phyloP scores from a whole-genome alignment of 371 early-diverging fungal species.

The Syncephalastrum racemosum region DNA sequence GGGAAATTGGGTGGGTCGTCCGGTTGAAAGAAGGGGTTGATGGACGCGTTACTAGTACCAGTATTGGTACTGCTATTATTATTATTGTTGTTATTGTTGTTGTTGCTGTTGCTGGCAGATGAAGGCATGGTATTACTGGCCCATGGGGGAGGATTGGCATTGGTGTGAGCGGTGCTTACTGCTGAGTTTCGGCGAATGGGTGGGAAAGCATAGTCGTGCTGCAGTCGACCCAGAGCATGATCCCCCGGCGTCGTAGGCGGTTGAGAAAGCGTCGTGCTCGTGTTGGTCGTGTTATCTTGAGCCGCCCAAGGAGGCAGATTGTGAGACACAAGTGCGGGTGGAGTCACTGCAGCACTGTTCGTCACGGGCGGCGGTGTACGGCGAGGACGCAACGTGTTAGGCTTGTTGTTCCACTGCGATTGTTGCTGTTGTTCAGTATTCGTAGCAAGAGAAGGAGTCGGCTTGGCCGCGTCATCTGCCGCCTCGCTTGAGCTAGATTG shows the following conservation, averaged over 20 bases:
- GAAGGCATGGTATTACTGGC: slow-evolving; percentile 9
- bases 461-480: too few relatives aligned
- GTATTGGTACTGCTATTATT: background rate
- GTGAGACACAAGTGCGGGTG: too few relatives aligned
- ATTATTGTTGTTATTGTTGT: background rate
- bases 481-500: too few relatives aligned
- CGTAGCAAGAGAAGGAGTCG: too few relatives aligned
- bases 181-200: slow-evolving; percentile 39
- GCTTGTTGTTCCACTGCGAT: too few relatives aligned
- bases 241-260: slow-evolving; percentile 9
- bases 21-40: slow-evolving; percentile 8
- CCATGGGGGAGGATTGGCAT: slow-evolving; percentile 17
- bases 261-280: too few relatives aligned
- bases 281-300: too few relatives aligned
- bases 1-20: background rate
- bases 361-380: too few relatives aligned
- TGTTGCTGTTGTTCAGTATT: too few relatives aligned
- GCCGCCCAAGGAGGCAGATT: too few relatives aligned
- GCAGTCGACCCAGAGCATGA: slow-evolving; percentile 22
- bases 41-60: background rate
- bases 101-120: background rate
- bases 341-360: too few relatives aligned
- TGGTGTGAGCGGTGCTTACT: slow-evolving; percentile 14
- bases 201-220: slow-evolving; percentile 38
- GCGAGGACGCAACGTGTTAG: too few relatives aligned